Percentiles rank a stretch among this genome's conserved stretches.
Evolutionary conservation across 768 basidiomycete genomes (phyloP).

Genomic region (Jaapia argillacea): DNA sequence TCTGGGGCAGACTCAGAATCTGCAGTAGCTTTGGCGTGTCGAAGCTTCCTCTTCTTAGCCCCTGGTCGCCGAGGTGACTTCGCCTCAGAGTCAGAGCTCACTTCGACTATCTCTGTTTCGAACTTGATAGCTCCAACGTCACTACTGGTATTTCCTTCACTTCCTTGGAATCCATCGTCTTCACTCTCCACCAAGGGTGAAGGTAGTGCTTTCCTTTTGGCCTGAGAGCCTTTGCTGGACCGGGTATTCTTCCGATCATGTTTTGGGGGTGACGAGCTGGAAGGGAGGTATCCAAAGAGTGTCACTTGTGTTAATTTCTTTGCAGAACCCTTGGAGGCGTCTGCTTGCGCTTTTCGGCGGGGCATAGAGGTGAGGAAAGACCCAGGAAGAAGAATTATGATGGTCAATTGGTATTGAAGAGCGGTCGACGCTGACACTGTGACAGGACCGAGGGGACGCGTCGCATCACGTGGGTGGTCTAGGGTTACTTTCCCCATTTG

Average conservation of each 20-base stretch:
- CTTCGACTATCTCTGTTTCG: conserved; percentile 21
- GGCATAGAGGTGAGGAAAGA: no score
- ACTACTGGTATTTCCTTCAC: conserved; percentile 29
- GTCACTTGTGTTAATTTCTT: conserved; percentile 33
- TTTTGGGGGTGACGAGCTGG: conserved; percentile 17
- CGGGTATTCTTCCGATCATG: conserved; percentile 1
- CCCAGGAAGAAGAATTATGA: no score
- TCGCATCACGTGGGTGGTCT: no score
- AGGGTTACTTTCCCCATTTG: no score
- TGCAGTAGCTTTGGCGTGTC: conserved; percentile 10
- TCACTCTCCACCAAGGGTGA: conserved; percentile 11
- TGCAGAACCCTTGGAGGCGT: conserved; percentile 7
- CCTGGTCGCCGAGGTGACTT: conserved; percentile 12
- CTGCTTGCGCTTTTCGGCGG: conserved; percentile 7
- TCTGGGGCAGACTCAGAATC: background rate
- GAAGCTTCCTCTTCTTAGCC: conserved; percentile 9
- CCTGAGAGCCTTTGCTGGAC: background rate
- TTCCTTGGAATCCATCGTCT: no score
- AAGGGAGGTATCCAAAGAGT: conserved; percentile 22
- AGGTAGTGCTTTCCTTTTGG: background rate
- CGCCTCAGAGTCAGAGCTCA: conserved; percentile 13
- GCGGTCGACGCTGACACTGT: no score
- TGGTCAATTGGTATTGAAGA: no score
- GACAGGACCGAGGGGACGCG: no score
- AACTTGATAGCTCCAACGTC: conserved; percentile 44